Conservation (phyloP, 495 filamentous ascomycete genomes). For the Aspergillus incahuasiensis region DNA sequence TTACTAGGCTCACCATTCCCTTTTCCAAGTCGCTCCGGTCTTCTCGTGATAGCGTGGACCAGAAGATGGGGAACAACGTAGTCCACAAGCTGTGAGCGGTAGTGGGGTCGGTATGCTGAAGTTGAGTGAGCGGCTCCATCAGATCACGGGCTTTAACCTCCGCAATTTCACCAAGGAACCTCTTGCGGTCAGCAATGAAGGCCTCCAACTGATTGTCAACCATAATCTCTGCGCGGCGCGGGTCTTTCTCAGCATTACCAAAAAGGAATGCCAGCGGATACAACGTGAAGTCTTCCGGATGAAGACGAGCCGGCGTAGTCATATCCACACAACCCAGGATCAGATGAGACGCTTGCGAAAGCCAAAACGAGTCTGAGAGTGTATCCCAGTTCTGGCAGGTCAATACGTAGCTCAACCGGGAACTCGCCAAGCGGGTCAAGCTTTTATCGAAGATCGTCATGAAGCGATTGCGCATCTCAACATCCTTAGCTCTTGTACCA, state of each 20-base stretch:
- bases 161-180: conserved; percentile 76
- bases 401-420: conserved; percentile 80
- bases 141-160: conserved; percentile 83
- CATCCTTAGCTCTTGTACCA: conserved; percentile 86
- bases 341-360: conserved; percentile 87
- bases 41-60: conserved; percentile 81
- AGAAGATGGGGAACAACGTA: conserved; percentile 83
- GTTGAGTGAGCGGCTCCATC: conserved; percentile 84
- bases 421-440: conserved; percentile 79
- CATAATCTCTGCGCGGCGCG: conserved; percentile 65
- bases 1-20: conserved; percentile 77
- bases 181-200: conserved; percentile 69
- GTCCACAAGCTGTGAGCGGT: conserved; percentile 88
- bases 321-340: conserved; percentile 87
- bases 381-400: conserved; percentile 97
- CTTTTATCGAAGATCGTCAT: conserved; percentile 91
- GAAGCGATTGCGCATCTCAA: conserved; percentile 95
- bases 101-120: conserved; percentile 81
- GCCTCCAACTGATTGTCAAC: conserved; percentile 75
- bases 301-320: conserved; percentile 67
- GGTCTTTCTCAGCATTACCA: conserved; percentile 58
- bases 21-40: conserved; percentile 89
- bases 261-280: conserved; percentile 67
- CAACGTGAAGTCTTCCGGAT: conserved; percentile 76
- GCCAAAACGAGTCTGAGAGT: conserved; percentile 89